phyloP scores from a whole-genome alignment of 192 early-diverging fungal species.

The Mortierella claussenii region DNA sequence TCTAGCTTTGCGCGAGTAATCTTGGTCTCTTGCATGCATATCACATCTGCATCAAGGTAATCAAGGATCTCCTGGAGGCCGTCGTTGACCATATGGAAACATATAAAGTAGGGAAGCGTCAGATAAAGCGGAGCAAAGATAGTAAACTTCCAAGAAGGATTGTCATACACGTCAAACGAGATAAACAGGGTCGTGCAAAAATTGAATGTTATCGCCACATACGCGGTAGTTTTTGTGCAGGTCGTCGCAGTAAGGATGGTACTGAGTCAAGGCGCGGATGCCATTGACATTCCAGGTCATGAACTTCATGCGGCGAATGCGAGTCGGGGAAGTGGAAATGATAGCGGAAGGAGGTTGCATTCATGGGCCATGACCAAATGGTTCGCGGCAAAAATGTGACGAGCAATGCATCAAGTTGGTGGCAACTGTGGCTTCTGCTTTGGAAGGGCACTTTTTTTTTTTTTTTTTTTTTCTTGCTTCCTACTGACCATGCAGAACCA shows the following conservation, averaged over 20 bases:
- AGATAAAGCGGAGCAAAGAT: too few species aligned
- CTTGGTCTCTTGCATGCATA: constrained; percentile 87
- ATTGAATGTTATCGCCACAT: too few species aligned
- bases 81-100: too few species aligned
- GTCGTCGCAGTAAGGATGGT: constrained; percentile 63
- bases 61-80: constrained; percentile 57
- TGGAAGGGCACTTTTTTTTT: constrained; percentile 21
- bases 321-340: constrained; percentile 1
- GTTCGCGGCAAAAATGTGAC: neutral
- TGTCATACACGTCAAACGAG: too few species aligned
- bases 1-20: constrained; percentile 65
- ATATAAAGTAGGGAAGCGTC: too few species aligned
- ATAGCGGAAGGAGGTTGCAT: neutral
- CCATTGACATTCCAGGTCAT: constrained; percentile 75
- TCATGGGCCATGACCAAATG: too few species aligned
- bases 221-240: constrained; percentile 58
- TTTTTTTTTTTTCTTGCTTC: constrained; percentile 13
- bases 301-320: constrained; percentile 57
- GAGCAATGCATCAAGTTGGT: neutral
- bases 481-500: neutral
- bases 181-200: too few species aligned
- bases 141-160: too few species aligned
- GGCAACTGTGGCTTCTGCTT: constrained; percentile 8
- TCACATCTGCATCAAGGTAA: constrained; percentile 63
- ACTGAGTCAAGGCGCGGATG: constrained; percentile 58